Conservation (phyloP, 2,329 filamentous ascomycete genomes). For the Pezicula neosporulosa region DNA sequence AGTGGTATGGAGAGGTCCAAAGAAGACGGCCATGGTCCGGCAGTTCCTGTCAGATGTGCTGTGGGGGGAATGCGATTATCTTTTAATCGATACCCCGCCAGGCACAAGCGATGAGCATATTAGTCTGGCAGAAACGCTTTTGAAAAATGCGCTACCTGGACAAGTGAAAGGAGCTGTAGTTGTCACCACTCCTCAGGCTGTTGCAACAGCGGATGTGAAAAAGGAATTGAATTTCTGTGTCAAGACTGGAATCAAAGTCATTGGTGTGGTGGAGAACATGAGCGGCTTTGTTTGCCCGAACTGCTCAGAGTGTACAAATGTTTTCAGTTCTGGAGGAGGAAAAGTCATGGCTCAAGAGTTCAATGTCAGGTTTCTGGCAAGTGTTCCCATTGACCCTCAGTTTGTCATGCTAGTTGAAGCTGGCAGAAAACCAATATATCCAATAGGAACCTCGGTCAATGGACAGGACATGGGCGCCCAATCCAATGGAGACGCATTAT, state of each 20-base stretch:
- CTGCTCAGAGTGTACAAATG: slow-evolving; percentile 82
- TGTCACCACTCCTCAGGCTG: slow-evolving; percentile 93
- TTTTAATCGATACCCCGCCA: slow-evolving; percentile 93
- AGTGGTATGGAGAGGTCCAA: slow-evolving; percentile 95
- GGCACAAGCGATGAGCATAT: slow-evolving; percentile 98
- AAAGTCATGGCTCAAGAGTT: slow-evolving; percentile 87
- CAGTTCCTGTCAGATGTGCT: slow-evolving; percentile 92
- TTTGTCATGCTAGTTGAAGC: slow-evolving; percentile 88
- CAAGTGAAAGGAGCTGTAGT: slow-evolving; percentile 86
- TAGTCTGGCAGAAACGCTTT: slow-evolving; percentile 81
- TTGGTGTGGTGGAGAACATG: slow-evolving; percentile 98
- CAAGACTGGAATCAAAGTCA: slow-evolving; percentile 76
- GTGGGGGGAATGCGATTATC: slow-evolving; percentile 84
- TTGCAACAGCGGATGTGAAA: slow-evolving; percentile 84
- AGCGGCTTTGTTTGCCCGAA: slow-evolving; percentile 81
- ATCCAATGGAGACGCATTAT: slow-evolving; percentile 23
- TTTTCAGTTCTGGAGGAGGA: slow-evolving; percentile 90
- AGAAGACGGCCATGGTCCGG: slow-evolving; percentile 98
- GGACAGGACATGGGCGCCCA: slow-evolving; percentile 46
- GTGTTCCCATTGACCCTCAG: slow-evolving; percentile 87
- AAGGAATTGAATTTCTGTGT: slow-evolving; percentile 86
- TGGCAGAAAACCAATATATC: slow-evolving; percentile 60
- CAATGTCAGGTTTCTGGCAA: slow-evolving; percentile 76
- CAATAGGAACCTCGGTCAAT: slow-evolving; percentile 60
- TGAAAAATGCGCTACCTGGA: slow-evolving; percentile 57